These are phyloP conservation scores for Gracilariopsis chorda DNA, from an alignment of 23 red algal genomes.

Conservation along the genomic window DNA sequence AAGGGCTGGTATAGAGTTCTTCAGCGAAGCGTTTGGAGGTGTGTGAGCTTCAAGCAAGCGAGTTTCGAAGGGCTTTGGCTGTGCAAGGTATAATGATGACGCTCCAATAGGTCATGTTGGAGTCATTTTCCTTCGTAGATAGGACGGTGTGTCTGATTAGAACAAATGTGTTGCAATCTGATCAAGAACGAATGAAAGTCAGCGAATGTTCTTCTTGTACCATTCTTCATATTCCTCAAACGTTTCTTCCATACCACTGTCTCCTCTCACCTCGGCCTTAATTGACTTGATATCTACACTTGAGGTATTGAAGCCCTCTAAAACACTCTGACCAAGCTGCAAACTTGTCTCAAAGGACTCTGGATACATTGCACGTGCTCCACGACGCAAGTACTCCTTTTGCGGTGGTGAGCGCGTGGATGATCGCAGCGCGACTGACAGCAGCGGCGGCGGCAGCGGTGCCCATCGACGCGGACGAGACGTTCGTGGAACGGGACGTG, in stretches of 20 bases:
- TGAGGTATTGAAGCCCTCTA: conserved; percentile 54
- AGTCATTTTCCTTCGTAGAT: no score
- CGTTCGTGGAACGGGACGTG: conserved; percentile 54
- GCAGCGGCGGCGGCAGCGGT: background rate
- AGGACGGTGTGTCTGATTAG: no score
- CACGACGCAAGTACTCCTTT: background rate
- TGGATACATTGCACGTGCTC: conserved; percentile 72
- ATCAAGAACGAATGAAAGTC: background rate
- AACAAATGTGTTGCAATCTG: background rate
- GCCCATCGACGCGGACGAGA: conserved; percentile 2
- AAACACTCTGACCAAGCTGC: conserved; percentile 72
- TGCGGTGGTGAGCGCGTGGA: background rate
- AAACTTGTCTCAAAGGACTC: conserved; percentile 87
- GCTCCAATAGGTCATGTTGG: no score
- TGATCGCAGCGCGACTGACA: background rate
- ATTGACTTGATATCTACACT: conserved; percentile 57
- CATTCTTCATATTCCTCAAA: conserved; percentile 76
- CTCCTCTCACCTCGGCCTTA: conserved; percentile 59
- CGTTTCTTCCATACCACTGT: conserved; percentile 49
- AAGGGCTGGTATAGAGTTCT: no score
- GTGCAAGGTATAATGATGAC: no score
- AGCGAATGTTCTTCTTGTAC: conserved; percentile 44
- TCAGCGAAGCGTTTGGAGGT: no score
- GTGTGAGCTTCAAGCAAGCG: no score
- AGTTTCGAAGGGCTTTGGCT: no score